These are phyloP conservation scores for Yamadazyma sp. DNA, from an alignment of 805 yeast genomes.

Conservation along the genomic window DNA sequence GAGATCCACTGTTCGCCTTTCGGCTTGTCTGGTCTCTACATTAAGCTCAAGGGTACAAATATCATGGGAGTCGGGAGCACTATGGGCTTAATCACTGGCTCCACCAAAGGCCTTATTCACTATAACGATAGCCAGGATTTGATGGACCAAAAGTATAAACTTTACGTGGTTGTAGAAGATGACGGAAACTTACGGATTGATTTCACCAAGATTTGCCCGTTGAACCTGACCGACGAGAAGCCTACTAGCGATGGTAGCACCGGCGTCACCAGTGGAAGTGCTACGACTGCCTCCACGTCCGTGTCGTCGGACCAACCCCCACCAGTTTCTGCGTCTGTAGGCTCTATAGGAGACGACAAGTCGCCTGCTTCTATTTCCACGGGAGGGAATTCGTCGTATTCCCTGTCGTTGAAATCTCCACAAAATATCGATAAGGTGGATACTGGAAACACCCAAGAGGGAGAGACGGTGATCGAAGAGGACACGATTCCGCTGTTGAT, in stretches of 20 bases:
- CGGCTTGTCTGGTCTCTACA: slow-evolving; percentile 52
- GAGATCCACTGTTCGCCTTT: slow-evolving; percentile 59
- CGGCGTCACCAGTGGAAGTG: slow-evolving; percentile 1
- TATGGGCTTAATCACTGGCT: slow-evolving; percentile 56
- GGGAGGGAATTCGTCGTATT: slow-evolving; percentile 15
- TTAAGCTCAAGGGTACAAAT: slow-evolving; percentile 48
- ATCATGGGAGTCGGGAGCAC: slow-evolving; percentile 56
- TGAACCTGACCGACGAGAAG: slow-evolving; percentile 13
- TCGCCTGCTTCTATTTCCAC: slow-evolving; percentile 15
- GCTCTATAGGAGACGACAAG: slow-evolving; percentile 5
- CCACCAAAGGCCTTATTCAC: slow-evolving; percentile 48
- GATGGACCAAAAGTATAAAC: slow-evolving; percentile 46
- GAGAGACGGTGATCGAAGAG: slow-evolving; percentile 26
- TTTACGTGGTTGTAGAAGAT: slow-evolving; percentile 49
- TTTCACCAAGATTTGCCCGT: slow-evolving; percentile 46
- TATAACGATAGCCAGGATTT: slow-evolving; percentile 50
- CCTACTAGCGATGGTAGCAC: slow-evolving; percentile 7
- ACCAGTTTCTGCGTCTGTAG: slow-evolving; percentile 1
- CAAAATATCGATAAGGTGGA: slow-evolving; percentile 12
- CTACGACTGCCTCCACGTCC: not conserved
- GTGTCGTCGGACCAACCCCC: not conserved
- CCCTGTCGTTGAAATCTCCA: slow-evolving; percentile 15
- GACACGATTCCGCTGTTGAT: slow-evolving; percentile 47
- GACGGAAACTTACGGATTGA: slow-evolving; percentile 49
- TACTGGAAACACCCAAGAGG: slow-evolving; percentile 27